Evolutionary conservation across 495 filamentous ascomycete genomes (phyloP).

Genomic region (Tuber calosporum): DNA sequence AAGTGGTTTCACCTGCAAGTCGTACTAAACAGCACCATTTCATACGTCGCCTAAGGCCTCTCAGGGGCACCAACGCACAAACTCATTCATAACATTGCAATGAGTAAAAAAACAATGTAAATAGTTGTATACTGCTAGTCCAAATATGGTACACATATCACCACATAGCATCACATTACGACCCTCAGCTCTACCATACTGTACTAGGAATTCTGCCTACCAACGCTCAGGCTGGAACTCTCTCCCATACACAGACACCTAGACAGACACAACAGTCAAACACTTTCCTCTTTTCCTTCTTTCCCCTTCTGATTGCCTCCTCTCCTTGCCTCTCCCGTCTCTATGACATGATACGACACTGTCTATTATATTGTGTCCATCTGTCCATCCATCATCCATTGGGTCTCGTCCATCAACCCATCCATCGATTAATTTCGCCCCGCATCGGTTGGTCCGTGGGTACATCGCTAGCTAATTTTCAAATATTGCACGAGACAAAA

Average conservation of each 20-base stretch:
- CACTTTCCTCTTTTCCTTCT: background rate
- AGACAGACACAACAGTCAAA: constrained; percentile 4
- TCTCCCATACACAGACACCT: background rate
- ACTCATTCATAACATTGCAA: constrained; percentile 7
- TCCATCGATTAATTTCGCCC: background rate
- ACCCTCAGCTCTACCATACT: background rate
- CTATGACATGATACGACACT: background rate
- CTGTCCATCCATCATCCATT: constrained; percentile 5
- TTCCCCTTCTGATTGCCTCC: background rate
- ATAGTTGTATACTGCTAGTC: background rate
- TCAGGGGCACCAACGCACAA: background rate
- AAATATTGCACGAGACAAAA: background rate
- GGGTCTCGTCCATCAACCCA: constrained; percentile 11
- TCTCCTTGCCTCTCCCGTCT: background rate
- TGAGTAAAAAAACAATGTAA: constrained; percentile 17
- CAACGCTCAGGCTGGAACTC: background rate
- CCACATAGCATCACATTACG: background rate
- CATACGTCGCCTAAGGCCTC: background rate
- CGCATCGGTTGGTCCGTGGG: background rate
- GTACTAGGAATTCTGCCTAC: background rate
- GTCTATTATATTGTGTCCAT: constrained; percentile 5
- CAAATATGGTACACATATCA: background rate
- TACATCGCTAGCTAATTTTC: background rate
- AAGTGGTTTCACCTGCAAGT: too few species aligned
- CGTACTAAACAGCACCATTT: too few species aligned